A percentile compares a stretch with the other conserved stretches of the same genome.
Evolutionary conservation across 176 grass and related monocot species (phyloP).

Genomic region (Raddia guianensis): DNA sequence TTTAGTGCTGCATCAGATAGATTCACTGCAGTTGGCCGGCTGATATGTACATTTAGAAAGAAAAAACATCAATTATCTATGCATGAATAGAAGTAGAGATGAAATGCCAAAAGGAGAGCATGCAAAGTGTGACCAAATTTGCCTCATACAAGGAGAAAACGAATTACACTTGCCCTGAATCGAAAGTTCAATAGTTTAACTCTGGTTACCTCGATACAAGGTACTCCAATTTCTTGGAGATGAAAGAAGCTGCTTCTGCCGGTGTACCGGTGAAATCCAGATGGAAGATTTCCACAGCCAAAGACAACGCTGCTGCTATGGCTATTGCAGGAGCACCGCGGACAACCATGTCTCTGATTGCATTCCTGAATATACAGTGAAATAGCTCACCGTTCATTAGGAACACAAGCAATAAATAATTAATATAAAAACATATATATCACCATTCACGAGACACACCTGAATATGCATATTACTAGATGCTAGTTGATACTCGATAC

Average conservation of each 20-base stretch:
- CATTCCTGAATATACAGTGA: conserved; percentile 50
- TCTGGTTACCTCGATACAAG: conserved; percentile 84
- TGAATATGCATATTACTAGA: background rate
- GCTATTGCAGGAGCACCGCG: conserved; percentile 95
- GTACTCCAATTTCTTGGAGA: conserved; percentile 83
- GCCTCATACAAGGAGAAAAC: background rate
- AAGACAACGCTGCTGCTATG: conserved; percentile 77
- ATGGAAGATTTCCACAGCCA: conserved; percentile 70
- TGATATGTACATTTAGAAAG: conserved; percentile 36
- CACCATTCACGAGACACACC: background rate
- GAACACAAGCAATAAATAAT: background rate
- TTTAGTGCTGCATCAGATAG: conserved; percentile 86
- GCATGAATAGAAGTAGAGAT: conserved; percentile 13
- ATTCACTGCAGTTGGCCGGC: conserved; percentile 95
- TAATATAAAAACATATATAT: background rate
- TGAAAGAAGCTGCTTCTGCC: conserved; percentile 67
- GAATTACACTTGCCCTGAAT: background rate
- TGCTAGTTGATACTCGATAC: too few relatives aligned
- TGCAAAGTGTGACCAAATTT: conserved; percentile 24
- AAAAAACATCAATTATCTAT: conserved; percentile 24
- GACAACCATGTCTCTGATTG: conserved; percentile 91
- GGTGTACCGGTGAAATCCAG: conserved; percentile 61
- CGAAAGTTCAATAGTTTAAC: background rate
- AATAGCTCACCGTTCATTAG: background rate
- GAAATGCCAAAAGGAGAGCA: conserved; percentile 10